Base-by-base conservation (phyloP, 1,284 basidiomycete genomes). In the Tylopilus sp. region DNA sequence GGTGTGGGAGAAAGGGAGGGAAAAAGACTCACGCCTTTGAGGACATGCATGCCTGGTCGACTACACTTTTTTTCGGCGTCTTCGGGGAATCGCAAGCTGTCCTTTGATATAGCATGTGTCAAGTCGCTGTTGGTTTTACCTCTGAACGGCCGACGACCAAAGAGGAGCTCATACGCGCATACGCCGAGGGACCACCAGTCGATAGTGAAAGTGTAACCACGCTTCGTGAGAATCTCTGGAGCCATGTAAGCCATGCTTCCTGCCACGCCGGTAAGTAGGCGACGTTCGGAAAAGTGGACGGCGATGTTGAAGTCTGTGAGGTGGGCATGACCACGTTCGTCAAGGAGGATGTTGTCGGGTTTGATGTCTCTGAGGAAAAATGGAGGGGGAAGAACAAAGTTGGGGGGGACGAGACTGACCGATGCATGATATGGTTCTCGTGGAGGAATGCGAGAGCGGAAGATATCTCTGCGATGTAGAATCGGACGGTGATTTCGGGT, bases 221-320 rank as follows among this genome's bases (percentile, higher is more conserved):
- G 81, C 66, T 88, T 89, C 30, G 78, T 71, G 30, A 97, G 76
- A 49, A 97, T 95, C 73, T 97, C 94, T 1, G 94, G 90, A 30
- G 95, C 94, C 96, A 99, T 99, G 69, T 99, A 99, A 2, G 96
- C 96, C 94, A 99, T 97, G 44, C 90, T 93, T 3, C 94, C 94
- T n/a, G 94, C 96, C 0, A 99, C 90, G n/a, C 93, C 93, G 8
- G 89, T 95, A 36, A 98, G 75, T 47, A 84, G 68, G 28, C 85
- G 77, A 44, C 89, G 78, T 43, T 96, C 92, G 5, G 87, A 84
- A 64, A 92, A 98, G 69, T 99, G 96, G 6, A 99, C 92, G 13
- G 95, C 96, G 55, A 99, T 98, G 69, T 99, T 99, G 71, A 99
- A 97, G 66, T 99, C 96, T 10, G 96, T 98, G 54, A 99, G 77